Conservation (phyloP, 345 rosid genomes). For the Populus euphratica region DNA sequence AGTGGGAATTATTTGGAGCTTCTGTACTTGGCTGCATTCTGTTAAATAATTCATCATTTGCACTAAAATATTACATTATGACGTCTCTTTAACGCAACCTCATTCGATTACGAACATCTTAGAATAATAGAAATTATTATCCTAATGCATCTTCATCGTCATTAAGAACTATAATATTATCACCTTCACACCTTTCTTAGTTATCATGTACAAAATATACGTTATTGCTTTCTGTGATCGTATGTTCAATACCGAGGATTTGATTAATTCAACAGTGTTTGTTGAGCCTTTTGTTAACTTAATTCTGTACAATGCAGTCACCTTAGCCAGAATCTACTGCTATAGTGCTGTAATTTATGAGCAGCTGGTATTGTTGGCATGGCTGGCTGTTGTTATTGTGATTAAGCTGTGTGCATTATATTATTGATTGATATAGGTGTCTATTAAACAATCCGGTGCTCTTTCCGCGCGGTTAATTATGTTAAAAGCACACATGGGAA, state of each 20-base stretch:
- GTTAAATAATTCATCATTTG: background rate
- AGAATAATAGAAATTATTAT: constrained; percentile 3
- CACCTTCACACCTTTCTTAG: background rate
- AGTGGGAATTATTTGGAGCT: background rate
- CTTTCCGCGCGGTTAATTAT: background rate
- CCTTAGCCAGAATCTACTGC: background rate
- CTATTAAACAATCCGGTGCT: background rate
- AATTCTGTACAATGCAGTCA: background rate
- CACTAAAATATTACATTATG: constrained; percentile 4
- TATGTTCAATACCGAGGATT: background rate
- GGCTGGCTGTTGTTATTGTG: background rate
- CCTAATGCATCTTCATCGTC: constrained; percentile 1
- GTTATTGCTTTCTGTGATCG: background rate
- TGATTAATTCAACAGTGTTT: background rate
- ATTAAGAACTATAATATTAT: background rate
- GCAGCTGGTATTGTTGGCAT: background rate
- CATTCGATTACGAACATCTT: constrained; percentile 19
- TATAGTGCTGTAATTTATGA: background rate
- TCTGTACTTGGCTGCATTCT: constrained; percentile 12
- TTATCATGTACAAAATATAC: background rate
- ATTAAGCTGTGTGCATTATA: too few relatives aligned
- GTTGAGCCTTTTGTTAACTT: background rate
- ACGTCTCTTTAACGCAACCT: constrained; percentile 15
- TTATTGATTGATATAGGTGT: background rate
- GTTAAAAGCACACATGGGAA: background rate